Base-by-base conservation (phyloP, 1,139 yeast species). In the Candida dubliniensis region DNA sequence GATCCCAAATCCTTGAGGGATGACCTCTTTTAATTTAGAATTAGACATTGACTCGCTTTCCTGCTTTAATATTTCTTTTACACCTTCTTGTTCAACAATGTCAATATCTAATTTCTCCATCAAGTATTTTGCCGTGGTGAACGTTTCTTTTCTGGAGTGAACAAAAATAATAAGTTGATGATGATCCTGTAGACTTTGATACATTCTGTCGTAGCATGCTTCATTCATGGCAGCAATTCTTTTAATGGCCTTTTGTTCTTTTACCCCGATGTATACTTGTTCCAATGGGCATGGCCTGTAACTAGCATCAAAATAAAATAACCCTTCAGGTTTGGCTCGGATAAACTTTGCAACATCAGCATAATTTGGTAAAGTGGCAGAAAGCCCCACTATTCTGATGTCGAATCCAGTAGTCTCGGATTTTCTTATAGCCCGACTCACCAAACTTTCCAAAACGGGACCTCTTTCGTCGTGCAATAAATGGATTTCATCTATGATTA, bases 401-500 rank as follows among this genome's bases (percentile, higher is more conserved):
- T 15, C 30, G 3, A 71, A 27, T 4, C n/a, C 30, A 27, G n/a
- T 66, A 7, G 75, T 74, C 43, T 75, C 77, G 2, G 65, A 61
- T 38, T 71, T 71, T 48, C 88, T 66, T 31, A 83, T 57, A 0
- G 88, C 77, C 56, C 99, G 74, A 3, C 96, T 81, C 2, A 93
- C 93, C 41, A 93, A 84, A 57, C 87, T 82, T 60, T 93, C 99
- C 43, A 93, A 59, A 0, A 91, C 98, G 0, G 98, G 96, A 4
- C 99, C 99, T 71, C 99, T 81, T 54, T 85, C 90, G 58, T 93
- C 99, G 60, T 93, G 97, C 54, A 93, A 72, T 46, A 93, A 71
- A 71, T 93, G 99, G 49, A 93, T 86, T 64, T 93, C 99, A 70
- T 93, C 99, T 44, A 93, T 82, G 32, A 93, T 86, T n/a, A 93